phyloP scores from a whole-genome alignment of 2,329 filamentous ascomycete genomes.

The Trichoderma atrobrunneum region DNA sequence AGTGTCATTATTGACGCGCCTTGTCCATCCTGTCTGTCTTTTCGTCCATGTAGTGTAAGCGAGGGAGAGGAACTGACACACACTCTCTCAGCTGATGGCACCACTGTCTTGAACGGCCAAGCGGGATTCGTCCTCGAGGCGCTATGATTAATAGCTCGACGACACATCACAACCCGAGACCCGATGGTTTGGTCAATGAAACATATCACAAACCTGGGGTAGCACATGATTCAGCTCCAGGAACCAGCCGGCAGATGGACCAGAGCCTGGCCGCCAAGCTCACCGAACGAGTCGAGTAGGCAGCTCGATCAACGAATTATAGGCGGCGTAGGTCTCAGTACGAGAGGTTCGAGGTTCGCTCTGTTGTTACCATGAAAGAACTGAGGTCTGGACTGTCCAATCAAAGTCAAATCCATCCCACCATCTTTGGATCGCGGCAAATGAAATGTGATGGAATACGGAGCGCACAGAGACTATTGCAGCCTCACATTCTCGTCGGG shows the following conservation, averaged over 20 bases:
- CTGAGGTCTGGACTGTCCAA: neutral
- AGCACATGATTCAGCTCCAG: constrained; percentile 7
- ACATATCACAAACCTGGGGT: neutral
- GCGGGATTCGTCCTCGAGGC: neutral
- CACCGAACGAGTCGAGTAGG: neutral
- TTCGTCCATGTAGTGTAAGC: neutral
- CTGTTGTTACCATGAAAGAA: neutral
- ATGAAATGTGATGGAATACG: neutral
- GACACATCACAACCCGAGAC: neutral
- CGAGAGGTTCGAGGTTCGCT: neutral
- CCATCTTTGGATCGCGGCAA: neutral
- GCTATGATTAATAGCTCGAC: neutral
- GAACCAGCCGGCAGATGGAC: neutral
- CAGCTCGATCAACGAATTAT: neutral
- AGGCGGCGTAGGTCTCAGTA: neutral
- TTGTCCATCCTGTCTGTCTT: neutral
- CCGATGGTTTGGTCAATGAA: neutral
- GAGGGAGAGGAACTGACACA: neutral
- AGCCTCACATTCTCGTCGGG: neutral
- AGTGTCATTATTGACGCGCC: neutral
- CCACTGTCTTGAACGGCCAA: neutral
- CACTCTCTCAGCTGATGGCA: neutral
- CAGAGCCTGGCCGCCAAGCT: neutral
- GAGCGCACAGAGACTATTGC: neutral
- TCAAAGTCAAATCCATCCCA: neutral